A percentile compares a stretch with the other conserved stretches of the same genome.
Conservation (phyloP, 306 rosid species). For the Herpetospermum pedunculosum region DNA sequence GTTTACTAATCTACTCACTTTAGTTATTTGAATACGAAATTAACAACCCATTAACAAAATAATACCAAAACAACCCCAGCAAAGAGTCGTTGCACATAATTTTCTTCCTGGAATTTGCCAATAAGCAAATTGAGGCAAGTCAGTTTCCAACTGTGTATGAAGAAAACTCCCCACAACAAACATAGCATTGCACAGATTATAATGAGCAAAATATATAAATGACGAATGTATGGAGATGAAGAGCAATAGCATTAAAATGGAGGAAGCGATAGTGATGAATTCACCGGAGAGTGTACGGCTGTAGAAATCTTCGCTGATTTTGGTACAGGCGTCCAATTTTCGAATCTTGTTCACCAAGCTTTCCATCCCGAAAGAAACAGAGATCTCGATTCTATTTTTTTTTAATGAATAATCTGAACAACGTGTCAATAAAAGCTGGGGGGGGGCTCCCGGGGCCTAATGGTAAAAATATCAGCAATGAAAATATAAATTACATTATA, state of each 20-base stretch:
- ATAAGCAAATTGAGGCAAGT: not conserved
- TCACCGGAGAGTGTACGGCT: no score
- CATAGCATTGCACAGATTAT: not conserved
- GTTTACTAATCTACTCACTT: not conserved
- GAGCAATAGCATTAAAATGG: conserved; percentile 73
- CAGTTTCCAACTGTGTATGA: no score
- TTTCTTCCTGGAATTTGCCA: not conserved
- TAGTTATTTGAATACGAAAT: no score
- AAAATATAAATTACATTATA: no score
- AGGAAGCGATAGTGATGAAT: conserved; percentile 74
- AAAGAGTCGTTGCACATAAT: not conserved
- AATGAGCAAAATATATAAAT: not conserved
- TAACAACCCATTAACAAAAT: not conserved
- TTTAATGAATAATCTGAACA: no score
- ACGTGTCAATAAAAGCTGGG: no score
- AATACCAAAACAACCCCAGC: no score
- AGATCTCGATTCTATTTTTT: not conserved
- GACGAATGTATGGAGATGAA: conserved; percentile 57
- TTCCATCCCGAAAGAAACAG: conserved; percentile 34
- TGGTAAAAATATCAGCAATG: no score
- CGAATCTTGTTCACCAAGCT: conserved; percentile 67
- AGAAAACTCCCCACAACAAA: not conserved
- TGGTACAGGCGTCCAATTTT: conserved; percentile 75
- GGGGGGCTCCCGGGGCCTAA: no score
- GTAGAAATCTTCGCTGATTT: conserved; percentile 93